Conservation (phyloP, 140 eudicot genomes). For the Ambrosia hybrid region DNA sequence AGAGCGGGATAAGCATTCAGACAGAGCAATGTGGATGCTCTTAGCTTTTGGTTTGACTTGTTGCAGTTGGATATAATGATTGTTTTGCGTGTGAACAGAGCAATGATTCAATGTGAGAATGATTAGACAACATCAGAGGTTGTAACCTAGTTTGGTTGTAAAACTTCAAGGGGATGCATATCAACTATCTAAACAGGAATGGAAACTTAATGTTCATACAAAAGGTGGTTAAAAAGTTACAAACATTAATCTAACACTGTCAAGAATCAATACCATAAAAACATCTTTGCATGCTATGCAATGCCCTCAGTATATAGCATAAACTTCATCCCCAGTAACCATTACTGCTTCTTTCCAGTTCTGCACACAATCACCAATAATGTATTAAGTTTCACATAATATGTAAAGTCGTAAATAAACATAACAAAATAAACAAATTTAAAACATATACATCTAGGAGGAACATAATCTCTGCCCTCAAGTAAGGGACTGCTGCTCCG, state of each 20-base stretch:
- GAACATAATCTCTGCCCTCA: constrained; percentile 58
- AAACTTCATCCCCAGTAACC: constrained; percentile 38
- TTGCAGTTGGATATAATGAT: too few relatives aligned
- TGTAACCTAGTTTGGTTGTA: too few relatives aligned
- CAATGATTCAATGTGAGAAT: too few relatives aligned
- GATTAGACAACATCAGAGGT: too few relatives aligned
- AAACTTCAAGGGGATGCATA: not conserved
- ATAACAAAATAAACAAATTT: not conserved
- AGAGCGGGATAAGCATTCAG: too few relatives aligned
- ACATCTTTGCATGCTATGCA: constrained; percentile 1
- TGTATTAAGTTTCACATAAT: not conserved
- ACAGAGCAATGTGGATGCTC: too few relatives aligned
- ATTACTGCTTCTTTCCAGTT: constrained; percentile 44
- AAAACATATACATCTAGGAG: constrained; percentile 60
- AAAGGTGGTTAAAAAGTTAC: constrained; percentile 13
- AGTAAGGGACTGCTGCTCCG: constrained; percentile 59
- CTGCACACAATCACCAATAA: constrained; percentile 23
- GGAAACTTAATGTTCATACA: constrained; percentile 23
- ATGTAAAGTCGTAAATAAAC: not conserved
- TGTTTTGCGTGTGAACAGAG: too few relatives aligned
- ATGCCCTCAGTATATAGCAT: constrained; percentile 28
- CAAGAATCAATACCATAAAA: constrained; percentile 2
- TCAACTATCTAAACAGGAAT: constrained; percentile 5
- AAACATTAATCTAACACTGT: not conserved
- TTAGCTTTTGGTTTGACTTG: too few relatives aligned